Percentiles rank a stretch among this genome's conserved stretches.
phyloP scores from a whole-genome alignment of 2,329 filamentous ascomycete genomes.

The Clonostachys solani region DNA sequence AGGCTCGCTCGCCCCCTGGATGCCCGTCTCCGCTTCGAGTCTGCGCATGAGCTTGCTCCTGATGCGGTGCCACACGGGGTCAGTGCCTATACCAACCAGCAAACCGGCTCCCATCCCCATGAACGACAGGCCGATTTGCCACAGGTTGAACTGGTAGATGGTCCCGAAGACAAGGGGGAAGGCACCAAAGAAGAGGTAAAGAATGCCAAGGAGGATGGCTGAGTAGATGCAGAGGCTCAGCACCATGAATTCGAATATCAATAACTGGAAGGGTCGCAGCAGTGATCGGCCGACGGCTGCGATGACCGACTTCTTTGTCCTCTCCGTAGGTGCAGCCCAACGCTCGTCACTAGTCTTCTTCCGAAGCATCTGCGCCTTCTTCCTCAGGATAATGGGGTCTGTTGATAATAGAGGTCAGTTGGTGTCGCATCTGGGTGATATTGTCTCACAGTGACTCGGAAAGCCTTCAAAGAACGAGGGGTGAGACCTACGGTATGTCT shows the following conservation, averaged over 20 bases:
- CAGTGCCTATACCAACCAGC: conserved; percentile 55
- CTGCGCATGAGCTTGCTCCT: conserved; percentile 53
- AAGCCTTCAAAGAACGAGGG: neutral
- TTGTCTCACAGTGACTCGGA: neutral
- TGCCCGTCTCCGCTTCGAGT: conserved; percentile 44
- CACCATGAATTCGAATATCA: conserved; percentile 82
- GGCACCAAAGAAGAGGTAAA: conserved; percentile 89
- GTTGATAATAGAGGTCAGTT: neutral
- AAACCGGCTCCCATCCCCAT: conserved; percentile 67
- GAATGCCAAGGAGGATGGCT: conserved; percentile 78
- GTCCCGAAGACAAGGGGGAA: conserved; percentile 75
- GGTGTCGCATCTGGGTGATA: conserved; percentile 2
- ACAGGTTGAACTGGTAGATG: conserved; percentile 73
- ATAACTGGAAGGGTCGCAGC: conserved; percentile 71
- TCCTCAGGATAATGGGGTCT: conserved; percentile 66
- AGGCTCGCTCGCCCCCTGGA: conserved; percentile 64
- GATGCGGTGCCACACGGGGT: conserved; percentile 62
- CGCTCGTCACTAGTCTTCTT: conserved; percentile 72
- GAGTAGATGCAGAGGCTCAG: conserved; percentile 77
- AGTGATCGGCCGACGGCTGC: conserved; percentile 55
- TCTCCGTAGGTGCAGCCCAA: conserved; percentile 77
- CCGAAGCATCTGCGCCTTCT: conserved; percentile 67
- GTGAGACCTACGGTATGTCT: conserved; percentile 67
- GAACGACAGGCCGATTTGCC: conserved; percentile 78
- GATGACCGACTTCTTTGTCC: conserved; percentile 61